These are phyloP conservation scores for Ceratocystis huliohia DNA, from an alignment of 2,329 filamentous ascomycete genomes.

Conservation along the genomic window DNA sequence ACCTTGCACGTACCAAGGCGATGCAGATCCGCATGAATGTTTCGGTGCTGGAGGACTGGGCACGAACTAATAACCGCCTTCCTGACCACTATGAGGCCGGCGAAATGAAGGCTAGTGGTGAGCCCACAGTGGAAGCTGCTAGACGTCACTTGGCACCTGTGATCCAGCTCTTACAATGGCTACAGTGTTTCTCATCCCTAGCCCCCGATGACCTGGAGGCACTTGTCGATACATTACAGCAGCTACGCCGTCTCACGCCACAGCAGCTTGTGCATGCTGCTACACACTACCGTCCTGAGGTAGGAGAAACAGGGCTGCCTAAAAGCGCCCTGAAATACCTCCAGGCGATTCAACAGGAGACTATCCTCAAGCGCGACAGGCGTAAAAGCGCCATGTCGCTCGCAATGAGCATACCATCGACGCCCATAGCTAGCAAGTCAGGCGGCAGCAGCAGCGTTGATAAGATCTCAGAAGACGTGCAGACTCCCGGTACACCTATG, in stretches of 20 bases:
- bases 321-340: conserved; percentile 85
- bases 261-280: conserved; percentile 86
- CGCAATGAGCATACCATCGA: conserved; percentile 33
- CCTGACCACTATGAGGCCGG: conserved; percentile 93
- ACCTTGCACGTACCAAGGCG: conserved; percentile 87
- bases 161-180: conserved; percentile 90
- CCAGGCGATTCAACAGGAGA: conserved; percentile 63
- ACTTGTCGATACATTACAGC: conserved; percentile 75
- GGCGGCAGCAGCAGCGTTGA: conserved; percentile 28
- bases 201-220: conserved; percentile 76
- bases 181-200: conserved; percentile 93
- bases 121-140: conserved; percentile 73
- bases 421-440: conserved; percentile 32
- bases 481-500: conserved; percentile 16
- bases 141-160: conserved; percentile 76
- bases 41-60: conserved; percentile 91
- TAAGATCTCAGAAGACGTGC: conserved; percentile 25
- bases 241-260: conserved; percentile 70
- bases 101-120: conserved; percentile 71
- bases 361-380: conserved; percentile 45
- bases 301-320: conserved; percentile 81
- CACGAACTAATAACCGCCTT: conserved; percentile 78
- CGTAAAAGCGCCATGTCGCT: conserved; percentile 37
- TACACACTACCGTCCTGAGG: conserved; percentile 85
- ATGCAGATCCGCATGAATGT: conserved; percentile 99